Percentiles rank a stretch among this genome's conserved stretches.
These are phyloP conservation scores for Fusarium mexicanum DNA, from an alignment of 2,329 filamentous ascomycete genomes.

Conservation along the genomic window DNA sequence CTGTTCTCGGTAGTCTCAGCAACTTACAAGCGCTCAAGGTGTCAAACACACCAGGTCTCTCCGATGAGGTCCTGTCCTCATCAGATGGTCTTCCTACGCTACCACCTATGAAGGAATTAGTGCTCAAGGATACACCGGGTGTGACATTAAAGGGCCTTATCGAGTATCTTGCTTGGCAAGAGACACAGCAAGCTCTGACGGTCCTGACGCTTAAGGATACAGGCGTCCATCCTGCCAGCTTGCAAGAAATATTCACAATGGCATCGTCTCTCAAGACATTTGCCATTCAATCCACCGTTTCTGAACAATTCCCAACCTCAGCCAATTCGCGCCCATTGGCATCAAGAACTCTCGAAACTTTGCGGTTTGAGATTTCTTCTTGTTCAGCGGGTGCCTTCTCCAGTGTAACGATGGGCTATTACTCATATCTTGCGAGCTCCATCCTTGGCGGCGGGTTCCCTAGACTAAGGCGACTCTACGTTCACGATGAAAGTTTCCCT, in stretches of 20 bases:
- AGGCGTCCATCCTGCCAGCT: constrained; percentile 69
- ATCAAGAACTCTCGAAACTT: constrained; percentile 73
- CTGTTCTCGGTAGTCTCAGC: constrained; percentile 73
- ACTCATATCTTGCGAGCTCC: constrained; percentile 86
- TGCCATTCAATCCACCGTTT: constrained; percentile 62
- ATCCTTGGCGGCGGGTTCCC: constrained; percentile 81
- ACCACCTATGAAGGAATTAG: constrained; percentile 77
- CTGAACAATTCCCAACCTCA: constrained; percentile 60
- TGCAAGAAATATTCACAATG: constrained; percentile 69
- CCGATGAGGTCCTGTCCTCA: constrained; percentile 78
- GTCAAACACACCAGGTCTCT: constrained; percentile 73
- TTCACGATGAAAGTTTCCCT: constrained; percentile 84
- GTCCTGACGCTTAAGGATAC: constrained; percentile 78
- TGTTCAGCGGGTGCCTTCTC: constrained; percentile 66
- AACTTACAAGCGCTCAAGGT: constrained; percentile 79
- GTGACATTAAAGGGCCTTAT: constrained; percentile 77
- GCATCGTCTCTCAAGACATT: constrained; percentile 68
- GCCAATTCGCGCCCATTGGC: constrained; percentile 67
- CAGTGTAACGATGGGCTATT: constrained; percentile 71
- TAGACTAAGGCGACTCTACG: constrained; percentile 79
- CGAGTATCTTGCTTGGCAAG: constrained; percentile 70
- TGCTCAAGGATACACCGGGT: constrained; percentile 75
- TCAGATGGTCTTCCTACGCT: constrained; percentile 75
- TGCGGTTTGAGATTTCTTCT: constrained; percentile 86
- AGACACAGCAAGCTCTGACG: constrained; percentile 68